Evolutionary conservation across 768 basidiomycete species (phyloP), one percentile per base, ranked within the genome.

Genomic region (Boletus rubescentipes): DNA sequence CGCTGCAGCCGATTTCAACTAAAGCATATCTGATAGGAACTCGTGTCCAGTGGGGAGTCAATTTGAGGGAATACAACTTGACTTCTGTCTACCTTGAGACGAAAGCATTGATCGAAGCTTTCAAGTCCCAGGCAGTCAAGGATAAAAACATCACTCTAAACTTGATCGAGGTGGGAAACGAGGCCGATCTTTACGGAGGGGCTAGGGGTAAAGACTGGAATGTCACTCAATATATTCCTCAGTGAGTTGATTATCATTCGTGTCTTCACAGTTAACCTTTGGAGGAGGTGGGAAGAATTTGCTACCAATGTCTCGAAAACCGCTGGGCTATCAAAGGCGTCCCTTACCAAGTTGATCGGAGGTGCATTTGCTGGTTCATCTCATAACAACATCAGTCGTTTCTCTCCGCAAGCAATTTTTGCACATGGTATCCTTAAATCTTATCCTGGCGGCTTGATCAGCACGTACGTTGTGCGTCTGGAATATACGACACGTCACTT

Each of bases 21-120:
- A 18, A 26, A 14, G 10, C 34, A 5, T n/a, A 16, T n/a, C 30
- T 23, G n/a, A 47, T 58, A 84, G 84, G 79, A 23, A 85, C 84
- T 10, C 79, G 77, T 46, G 82, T 88, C 57, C 81, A 74, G 12
- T 88, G 84, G 84, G 86, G 85, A 14, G 71, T 87, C 43, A 87
- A 89, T 66, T 68, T 87, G n/a, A 84, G 83, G 7, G 64, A 70
- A 51, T 66, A 73, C 42, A 83, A 83, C 57, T 29, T 83, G 47
- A 82, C 80, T 54, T 73, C 79, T 6, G 75, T 72, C 0, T 76
- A 75, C 53, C 71, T 80, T 9, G 77, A 75, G 56, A 77, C 81
- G 1, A 67, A 71, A 49, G 75, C 81, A 1, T 76, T 86, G 48
- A 47, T 73, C 6, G 72, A 72, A 36, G 79, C 79, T 1, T 86